These are phyloP conservation scores for Neonectria magnoliae DNA, from an alignment of 2,329 filamentous ascomycete genomes.

Conservation along the genomic window DNA sequence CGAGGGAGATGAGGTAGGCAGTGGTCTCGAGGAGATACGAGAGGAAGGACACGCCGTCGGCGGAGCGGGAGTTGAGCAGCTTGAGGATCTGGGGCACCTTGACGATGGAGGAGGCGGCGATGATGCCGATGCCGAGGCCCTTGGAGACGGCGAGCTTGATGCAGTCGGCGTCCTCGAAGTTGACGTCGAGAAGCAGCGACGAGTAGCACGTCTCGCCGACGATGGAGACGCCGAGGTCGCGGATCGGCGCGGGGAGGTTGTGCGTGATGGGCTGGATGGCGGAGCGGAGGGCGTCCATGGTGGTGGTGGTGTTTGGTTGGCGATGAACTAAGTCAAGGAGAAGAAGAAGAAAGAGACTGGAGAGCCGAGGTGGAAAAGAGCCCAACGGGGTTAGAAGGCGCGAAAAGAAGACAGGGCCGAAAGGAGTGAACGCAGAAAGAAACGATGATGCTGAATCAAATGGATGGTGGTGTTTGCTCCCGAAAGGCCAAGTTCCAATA, in stretches of 20 bases:
- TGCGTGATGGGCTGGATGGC: constrained; percentile 75
- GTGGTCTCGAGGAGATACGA: constrained; percentile 92
- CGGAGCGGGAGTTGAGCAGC: constrained; percentile 81
- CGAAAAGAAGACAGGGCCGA: constrained; percentile 7
- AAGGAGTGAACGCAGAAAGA: constrained; percentile 34
- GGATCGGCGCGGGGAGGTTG: constrained; percentile 78
- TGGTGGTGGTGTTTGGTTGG: constrained; percentile 18
- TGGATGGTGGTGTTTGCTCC: constrained; percentile 9
- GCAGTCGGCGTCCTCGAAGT: constrained; percentile 80
- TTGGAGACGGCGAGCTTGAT: constrained; percentile 92
- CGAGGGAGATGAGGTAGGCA: constrained; percentile 86
- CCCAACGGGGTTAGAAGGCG: background rate
- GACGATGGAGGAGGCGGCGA: constrained; percentile 88
- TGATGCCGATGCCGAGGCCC: constrained; percentile 91
- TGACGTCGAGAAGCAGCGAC: constrained; percentile 84
- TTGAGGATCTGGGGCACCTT: constrained; percentile 98
- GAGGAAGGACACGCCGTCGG: constrained; percentile 86
- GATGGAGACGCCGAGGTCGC: constrained; percentile 79
- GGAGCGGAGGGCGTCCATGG: constrained; percentile 70
- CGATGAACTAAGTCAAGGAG: background rate
- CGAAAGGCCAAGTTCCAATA: constrained; percentile 35
- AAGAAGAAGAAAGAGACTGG: background rate
- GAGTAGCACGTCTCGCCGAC: constrained; percentile 88
- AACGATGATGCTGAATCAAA: constrained; percentile 8
- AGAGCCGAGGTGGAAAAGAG: constrained; percentile 3